Evolutionary conservation across 2,329 filamentous ascomycete species (phyloP).

Genomic region (Metarhizium anisopliae): DNA sequence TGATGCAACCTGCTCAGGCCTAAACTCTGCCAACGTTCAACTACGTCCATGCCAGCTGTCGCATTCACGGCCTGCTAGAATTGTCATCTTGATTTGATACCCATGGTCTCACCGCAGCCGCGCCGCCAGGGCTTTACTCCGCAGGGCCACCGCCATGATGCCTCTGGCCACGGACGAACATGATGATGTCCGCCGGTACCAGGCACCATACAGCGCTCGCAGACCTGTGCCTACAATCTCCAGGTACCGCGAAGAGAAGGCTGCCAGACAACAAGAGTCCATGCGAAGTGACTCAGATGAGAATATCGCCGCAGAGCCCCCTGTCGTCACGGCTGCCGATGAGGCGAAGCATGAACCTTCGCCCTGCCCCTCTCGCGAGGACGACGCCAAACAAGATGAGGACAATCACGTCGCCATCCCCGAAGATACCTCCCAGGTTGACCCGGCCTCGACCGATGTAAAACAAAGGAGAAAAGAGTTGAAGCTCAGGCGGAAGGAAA

Average conservation of each 20-base stretch:
- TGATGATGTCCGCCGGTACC: constrained; percentile 28
- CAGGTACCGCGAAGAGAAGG: constrained; percentile 37
- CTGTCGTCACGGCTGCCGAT: not conserved
- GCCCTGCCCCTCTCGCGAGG: constrained; percentile 1
- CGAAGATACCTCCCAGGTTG: constrained; percentile 27
- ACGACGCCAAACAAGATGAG: constrained; percentile 5
- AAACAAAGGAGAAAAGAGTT: constrained; percentile 39
- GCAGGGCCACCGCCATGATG: constrained; percentile 17
- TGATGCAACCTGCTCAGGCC: not conserved
- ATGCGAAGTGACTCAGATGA: constrained; percentile 20
- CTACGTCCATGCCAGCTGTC: not conserved
- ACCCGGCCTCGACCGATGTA: constrained; percentile 28
- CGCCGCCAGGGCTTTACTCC: not conserved
- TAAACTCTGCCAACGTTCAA: not conserved
- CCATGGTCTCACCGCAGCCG: not conserved
- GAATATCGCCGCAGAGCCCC: not conserved
- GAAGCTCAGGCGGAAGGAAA: constrained; percentile 34
- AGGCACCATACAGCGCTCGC: constrained; percentile 31
- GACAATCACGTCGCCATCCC: constrained; percentile 11
- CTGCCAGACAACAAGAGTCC: constrained; percentile 31
- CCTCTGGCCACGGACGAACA: constrained; percentile 26
- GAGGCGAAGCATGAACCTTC: not conserved
- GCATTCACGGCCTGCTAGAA: not conserved
- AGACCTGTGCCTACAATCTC: constrained; percentile 40
- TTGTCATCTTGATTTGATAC: not conserved